These are phyloP conservation scores for Phylloporus sp. DNA, from an alignment of 1,284 basidiomycete species.

Conservation along the genomic window DNA sequence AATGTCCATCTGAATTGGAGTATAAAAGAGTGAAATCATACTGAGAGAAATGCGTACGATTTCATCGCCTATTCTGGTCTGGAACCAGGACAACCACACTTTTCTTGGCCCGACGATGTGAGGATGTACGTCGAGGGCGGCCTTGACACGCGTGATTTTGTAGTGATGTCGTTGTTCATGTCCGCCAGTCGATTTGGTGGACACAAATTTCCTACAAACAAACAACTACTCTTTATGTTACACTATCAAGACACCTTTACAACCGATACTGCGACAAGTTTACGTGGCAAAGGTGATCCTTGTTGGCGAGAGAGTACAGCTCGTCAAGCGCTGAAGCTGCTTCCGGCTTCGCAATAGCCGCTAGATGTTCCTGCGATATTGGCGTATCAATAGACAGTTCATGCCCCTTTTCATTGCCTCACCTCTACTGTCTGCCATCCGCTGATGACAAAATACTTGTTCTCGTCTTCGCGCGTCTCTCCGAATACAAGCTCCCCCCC, in stretches of 20 bases:
- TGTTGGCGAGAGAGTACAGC: conserved; percentile 17
- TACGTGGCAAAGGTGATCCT: conserved; percentile 19
- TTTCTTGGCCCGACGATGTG: too few relatives aligned
- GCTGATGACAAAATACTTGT: conserved; percentile 26
- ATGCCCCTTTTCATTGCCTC: neutral
- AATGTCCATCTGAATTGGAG: too few relatives aligned
- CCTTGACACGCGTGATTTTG: too few relatives aligned
- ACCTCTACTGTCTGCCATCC: conserved; percentile 38
- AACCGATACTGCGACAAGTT: conserved; percentile 11
- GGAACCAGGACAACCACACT: too few relatives aligned
- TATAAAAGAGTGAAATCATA: too few relatives aligned
- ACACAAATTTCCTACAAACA: too few relatives aligned
- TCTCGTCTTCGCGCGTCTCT: conserved; percentile 32
- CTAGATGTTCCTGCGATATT: conserved; percentile 16
- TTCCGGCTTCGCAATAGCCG: conserved; percentile 17
- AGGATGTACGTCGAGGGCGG: too few relatives aligned
- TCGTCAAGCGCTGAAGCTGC: conserved; percentile 3
- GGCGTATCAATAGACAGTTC: neutral
- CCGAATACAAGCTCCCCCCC: conserved; percentile 30
- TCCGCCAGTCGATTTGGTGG: too few relatives aligned
- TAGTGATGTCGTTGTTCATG: too few relatives aligned
- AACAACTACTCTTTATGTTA: neutral
- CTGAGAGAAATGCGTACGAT: too few relatives aligned
- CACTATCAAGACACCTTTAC: conserved; percentile 2
- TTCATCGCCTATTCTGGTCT: too few relatives aligned